phyloP scores from a whole-genome alignment of 352 stramenopile species.

The Phytophthora syringae region DNA sequence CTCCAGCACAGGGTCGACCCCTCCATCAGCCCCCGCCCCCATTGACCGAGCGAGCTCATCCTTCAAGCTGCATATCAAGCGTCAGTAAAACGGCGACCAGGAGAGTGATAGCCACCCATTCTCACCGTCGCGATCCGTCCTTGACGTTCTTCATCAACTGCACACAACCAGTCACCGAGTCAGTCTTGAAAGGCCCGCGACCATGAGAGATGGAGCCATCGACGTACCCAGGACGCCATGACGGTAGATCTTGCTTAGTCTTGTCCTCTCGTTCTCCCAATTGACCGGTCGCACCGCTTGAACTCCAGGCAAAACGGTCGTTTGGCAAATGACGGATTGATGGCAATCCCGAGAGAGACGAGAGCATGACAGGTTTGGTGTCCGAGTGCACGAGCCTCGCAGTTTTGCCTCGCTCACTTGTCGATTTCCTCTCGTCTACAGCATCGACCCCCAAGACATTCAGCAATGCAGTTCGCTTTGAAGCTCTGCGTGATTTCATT shows the following conservation, averaged over 20 bases:
- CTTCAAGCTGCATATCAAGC: conserved; percentile 52
- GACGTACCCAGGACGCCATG: conserved; percentile 54
- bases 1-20: conserved; percentile 72
- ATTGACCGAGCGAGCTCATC: conserved; percentile 76
- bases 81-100: neutral
- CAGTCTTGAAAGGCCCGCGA: neutral
- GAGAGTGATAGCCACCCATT: neutral
- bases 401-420: conserved; percentile 33
- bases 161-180: neutral
- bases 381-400: conserved; percentile 3
- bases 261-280: neutral
- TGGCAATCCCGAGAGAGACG: neutral
- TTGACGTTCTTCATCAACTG: conserved; percentile 84
- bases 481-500: conserved; percentile 15
- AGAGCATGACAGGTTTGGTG: too few species aligned
- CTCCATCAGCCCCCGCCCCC: conserved; percentile 49
- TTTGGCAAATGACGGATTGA: conserved; percentile 20
- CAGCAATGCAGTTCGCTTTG: conserved; percentile 28
- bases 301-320: conserved; percentile 20
- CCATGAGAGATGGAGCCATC: conserved; percentile 13
- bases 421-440: conserved; percentile 20
- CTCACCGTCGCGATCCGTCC: conserved; percentile 70
- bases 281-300: conserved; percentile 25
- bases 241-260: conserved; percentile 1
- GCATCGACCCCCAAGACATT: conserved; percentile 2